phyloP scores from a whole-genome alignment of 148 eudicot species.

The Limonium bicolor region DNA sequence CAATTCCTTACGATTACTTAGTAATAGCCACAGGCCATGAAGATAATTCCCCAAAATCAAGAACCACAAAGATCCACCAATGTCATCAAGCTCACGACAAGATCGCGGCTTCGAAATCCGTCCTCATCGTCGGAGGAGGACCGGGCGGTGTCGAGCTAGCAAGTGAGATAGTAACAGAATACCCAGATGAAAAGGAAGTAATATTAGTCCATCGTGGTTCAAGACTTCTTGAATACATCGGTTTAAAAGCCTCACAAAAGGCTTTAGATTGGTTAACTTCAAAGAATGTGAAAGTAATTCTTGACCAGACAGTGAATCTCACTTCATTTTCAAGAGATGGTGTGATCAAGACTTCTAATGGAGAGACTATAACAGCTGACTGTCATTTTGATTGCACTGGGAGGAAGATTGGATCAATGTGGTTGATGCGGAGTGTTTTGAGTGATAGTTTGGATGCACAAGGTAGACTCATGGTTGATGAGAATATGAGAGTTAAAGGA shows the following conservation, averaged over 20 bases:
- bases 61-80: constrained; percentile 23
- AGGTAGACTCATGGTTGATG: constrained; percentile 29
- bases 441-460: constrained; percentile 21
- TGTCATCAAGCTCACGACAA: too few species aligned
- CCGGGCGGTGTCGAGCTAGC: too few species aligned
- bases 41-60: constrained; percentile 13
- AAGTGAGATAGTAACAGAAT: too few species aligned
- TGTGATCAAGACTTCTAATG: constrained; percentile 28
- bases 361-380: constrained; percentile 29
- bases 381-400: constrained; percentile 32
- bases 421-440: constrained; percentile 33
- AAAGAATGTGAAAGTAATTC: constrained; percentile 32
- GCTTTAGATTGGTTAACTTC: constrained; percentile 31
- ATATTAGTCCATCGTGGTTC: too few species aligned
- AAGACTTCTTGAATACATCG: too few species aligned
- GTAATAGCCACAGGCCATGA: constrained; percentile 47
- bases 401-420: constrained; percentile 26
- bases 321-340: constrained; percentile 20
- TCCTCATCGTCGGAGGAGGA: too few species aligned
- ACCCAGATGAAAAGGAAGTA: too few species aligned
- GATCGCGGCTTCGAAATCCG: too few species aligned
- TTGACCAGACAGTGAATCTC: constrained; percentile 21
- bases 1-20: constrained; percentile 31
- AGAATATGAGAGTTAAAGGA: constrained; percentile 32
- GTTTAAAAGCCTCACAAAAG: constrained; percentile 27